These are phyloP conservation scores for Colletotrichum musae DNA, from an alignment of 2,329 filamentous ascomycete genomes.

Conservation along the genomic window DNA sequence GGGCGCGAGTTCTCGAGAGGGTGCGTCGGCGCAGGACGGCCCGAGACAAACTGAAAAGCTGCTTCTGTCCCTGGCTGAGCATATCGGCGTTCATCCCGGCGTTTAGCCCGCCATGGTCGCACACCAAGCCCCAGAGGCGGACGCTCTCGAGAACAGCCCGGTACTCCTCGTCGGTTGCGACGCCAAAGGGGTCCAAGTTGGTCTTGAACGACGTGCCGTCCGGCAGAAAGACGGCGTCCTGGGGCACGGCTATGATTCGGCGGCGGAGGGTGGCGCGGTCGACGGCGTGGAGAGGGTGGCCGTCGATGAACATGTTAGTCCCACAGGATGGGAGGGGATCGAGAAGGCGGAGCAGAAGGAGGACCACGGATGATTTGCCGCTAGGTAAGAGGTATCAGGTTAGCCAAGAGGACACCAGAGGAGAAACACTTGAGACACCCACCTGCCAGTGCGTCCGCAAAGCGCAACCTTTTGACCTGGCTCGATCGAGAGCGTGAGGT, in stretches of 20 bases:
- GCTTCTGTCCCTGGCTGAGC: constrained; percentile 35
- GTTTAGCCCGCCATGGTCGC: constrained; percentile 17
- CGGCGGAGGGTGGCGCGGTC: constrained; percentile 59
- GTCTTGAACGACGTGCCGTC: constrained; percentile 52
- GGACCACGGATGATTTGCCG: constrained; percentile 60
- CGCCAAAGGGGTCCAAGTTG: constrained; percentile 59
- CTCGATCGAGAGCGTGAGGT: not conserved
- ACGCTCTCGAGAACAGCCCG: constrained; percentile 45
- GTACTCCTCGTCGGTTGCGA: constrained; percentile 48
- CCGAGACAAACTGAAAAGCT: constrained; percentile 33
- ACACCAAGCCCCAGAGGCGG: constrained; percentile 14
- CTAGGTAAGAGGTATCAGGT: constrained; percentile 40
- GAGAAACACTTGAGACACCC: not conserved
- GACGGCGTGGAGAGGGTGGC: constrained; percentile 53
- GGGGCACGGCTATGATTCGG: constrained; percentile 65
- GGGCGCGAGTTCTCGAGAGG: not conserved
- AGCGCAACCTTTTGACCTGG: not conserved
- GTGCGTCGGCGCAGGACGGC: constrained; percentile 27
- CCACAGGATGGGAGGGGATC: constrained; percentile 51
- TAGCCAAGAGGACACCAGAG: not conserved
- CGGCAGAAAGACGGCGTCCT: constrained; percentile 67
- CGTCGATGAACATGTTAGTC: constrained; percentile 58
- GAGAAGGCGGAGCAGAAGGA: constrained; percentile 57
- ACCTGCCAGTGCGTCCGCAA: constrained; percentile 8
- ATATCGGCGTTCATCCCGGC: constrained; percentile 20